A percentile compares a stretch with the other conserved stretches of the same genome.
phyloP scores from a whole-genome alignment of 1,139 yeast species.

The Yueomyces sp. region DNA sequence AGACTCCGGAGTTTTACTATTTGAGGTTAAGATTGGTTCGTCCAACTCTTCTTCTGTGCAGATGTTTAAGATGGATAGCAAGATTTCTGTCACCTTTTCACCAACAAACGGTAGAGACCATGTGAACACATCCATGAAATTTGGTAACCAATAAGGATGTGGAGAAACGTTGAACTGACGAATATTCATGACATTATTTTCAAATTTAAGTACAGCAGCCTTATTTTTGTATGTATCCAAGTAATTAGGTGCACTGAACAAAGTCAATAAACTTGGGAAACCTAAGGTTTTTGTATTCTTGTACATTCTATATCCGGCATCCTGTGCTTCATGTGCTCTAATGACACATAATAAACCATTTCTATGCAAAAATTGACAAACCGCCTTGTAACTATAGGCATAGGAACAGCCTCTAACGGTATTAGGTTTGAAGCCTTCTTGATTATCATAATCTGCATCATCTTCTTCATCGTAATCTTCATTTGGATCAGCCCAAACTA shows the following conservation, averaged over 20 bases:
- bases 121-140: slow-evolving; percentile 93
- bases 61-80: slow-evolving; percentile 78
- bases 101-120: slow-evolving; percentile 98
- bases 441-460: slow-evolving; percentile 11
- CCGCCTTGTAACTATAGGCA: slow-evolving; percentile 77
- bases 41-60: slow-evolving; percentile 93
- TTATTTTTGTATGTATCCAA: slow-evolving; percentile 87
- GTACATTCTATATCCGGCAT: slow-evolving; percentile 93
- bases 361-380: slow-evolving; percentile 66
- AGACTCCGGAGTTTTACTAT: slow-evolving; percentile 5
- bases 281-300: slow-evolving; percentile 75
- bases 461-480: slow-evolving; percentile 67
- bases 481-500: slow-evolving; percentile 92
- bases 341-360: slow-evolving; percentile 75
- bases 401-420: slow-evolving; percentile 87
- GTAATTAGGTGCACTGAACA: slow-evolving; percentile 94
- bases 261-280: slow-evolving; percentile 85
- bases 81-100: slow-evolving; percentile 90
- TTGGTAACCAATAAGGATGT: slow-evolving; percentile 96
- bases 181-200: slow-evolving; percentile 85
- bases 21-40: slow-evolving; percentile 25
- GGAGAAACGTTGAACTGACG: slow-evolving; percentile 89
- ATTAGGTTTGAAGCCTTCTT: slow-evolving; percentile 44
- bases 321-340: slow-evolving; percentile 97
- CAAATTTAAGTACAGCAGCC: slow-evolving; percentile 90